Evolutionary conservation across 108 stramenopile genomes (phyloP), one percentile per base, ranked within the genome.

Genomic region (Discostella stelligeroides): DNA sequence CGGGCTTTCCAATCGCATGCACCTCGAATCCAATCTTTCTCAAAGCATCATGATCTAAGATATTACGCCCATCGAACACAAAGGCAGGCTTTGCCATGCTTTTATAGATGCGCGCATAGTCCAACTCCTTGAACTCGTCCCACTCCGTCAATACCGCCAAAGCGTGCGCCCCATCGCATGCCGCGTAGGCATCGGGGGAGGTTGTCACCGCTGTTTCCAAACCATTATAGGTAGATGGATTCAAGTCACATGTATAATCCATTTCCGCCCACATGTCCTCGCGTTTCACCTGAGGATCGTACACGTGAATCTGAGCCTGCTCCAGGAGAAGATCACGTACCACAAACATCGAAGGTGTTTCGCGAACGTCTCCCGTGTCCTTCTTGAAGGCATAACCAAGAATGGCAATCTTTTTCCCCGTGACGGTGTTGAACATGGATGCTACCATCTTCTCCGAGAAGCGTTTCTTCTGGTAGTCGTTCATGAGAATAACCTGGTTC

Each of bases 351-450:
- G 97, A 90, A 7, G 99, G 97, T 4, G 97, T 98, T 79, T 99
- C 99, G 47, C 99, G 92, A 37, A 97, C 97, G 88, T 99, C 99
- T 3, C 98, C 99, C 17, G 99, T 98, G 82, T 99, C 98, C 85
- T 97, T 98, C 96, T 99, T 99, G 95, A 99, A 99, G 48, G 99
- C 99, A 73, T 96, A 99, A 72, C 99, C 99, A 54, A 99, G 70
- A 43, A 99, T 79, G 60, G 97, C 96, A 72, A 99, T 98, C 85
- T 95, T 96, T 84, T 99, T 99, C 43, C 98, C 96, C 24, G 98
- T 98, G 20, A 98, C 95, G 47, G 98, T 98, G 96, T 98, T 98
- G 86, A 99, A 98, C 99, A 99, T 98, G 53, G 77, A 82, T 18
- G 84, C 53, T 10, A 99, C 98, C 82, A 99, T 94, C 74, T 95